Base-by-base conservation (phyloP, 495 filamentous ascomycete genomes). In the Glonium stellatum region DNA sequence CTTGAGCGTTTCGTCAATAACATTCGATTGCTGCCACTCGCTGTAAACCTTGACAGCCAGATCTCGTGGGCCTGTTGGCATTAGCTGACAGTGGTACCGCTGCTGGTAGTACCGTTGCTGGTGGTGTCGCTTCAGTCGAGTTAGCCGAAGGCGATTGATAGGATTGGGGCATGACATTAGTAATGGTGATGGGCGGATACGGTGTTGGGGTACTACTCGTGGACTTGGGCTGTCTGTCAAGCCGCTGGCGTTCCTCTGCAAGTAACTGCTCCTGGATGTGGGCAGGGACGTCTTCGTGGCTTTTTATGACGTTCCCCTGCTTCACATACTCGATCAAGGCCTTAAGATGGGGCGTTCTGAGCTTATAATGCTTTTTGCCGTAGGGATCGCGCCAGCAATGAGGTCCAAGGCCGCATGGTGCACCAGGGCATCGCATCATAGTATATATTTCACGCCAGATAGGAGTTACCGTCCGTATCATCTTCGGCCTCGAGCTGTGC, bases 281-380 rank as follows among this genome's bases (percentile, higher is more conserved):
- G 4, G 4, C 39, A 8, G 2, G 10, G 18, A 4, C 18, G 39
- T 44, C 10, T 4, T 44, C 23, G 22, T 50, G 47, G 15, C 1
- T 34, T n/a, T 1, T 1, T 53, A 27, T 2, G 12, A 1, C 1
- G 47, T 15, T 11, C 0, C 57, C 57, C 18, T 60, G 47, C 35
- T 60, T 8, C 15, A 60, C 57, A 4, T 15, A 15, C 22, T 19
- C n/a, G 8, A 60, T 21, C 4, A 53, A 18, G 4, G 0, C 47
- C 21, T 54, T 53, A 1, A 60, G 47, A 9, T 60, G 34, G 15
- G 54, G 47, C 1, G 57, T 60, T n/a, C 25, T 18, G 2, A 60
- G 49, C 48, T 54, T 53, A 44, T 60, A 60, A 22, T 60, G 35
- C 21, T 60, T 60, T 48, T 60, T 60, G 3, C 57, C 48, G 34